Percentiles rank a stretch among this genome's conserved stretches.
These are phyloP conservation scores for Monilinia vaccinii-corymbosi DNA, from an alignment of 2,329 filamentous ascomycete genomes.

Conservation along the genomic window DNA sequence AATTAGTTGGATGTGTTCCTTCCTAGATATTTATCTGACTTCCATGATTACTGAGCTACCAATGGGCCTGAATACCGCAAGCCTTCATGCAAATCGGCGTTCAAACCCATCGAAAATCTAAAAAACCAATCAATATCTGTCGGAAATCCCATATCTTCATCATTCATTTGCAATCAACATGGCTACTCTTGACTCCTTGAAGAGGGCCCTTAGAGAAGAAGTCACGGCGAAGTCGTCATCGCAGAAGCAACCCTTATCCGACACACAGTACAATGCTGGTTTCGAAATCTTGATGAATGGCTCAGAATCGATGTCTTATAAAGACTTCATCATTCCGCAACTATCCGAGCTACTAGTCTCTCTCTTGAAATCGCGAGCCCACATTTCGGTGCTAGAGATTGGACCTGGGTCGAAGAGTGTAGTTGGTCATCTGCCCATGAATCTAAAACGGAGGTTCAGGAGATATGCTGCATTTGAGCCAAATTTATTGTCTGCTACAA, in stretches of 20 bases:
- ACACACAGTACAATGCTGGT: conserved; percentile 16
- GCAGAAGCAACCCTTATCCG: conserved; percentile 15
- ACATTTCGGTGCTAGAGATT: conserved; percentile 48
- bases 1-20: neutral
- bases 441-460: conserved; percentile 35
- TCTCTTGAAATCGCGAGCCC: conserved; percentile 33
- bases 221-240: conserved; percentile 7
- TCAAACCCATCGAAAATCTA: no score
- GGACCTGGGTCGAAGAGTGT: conserved; percentile 49
- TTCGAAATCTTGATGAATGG: conserved; percentile 17
- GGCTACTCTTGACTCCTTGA: conserved; percentile 16
- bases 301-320: conserved; percentile 18
- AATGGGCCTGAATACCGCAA: neutral
- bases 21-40: neutral
- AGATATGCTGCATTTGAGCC: conserved; percentile 42
- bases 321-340: conserved; percentile 24
- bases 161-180: conserved; percentile 10
- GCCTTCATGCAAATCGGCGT: neutral
- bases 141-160: neutral
- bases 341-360: conserved; percentile 19
- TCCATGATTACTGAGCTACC: neutral
- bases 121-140: conserved; percentile 3
- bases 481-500: conserved; percentile 32
- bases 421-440: conserved; percentile 38
- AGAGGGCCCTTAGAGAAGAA: conserved; percentile 15